Evolutionary conservation across 2,329 filamentous ascomycete genomes (phyloP).

Genomic region (Coniochaeta sp.): DNA sequence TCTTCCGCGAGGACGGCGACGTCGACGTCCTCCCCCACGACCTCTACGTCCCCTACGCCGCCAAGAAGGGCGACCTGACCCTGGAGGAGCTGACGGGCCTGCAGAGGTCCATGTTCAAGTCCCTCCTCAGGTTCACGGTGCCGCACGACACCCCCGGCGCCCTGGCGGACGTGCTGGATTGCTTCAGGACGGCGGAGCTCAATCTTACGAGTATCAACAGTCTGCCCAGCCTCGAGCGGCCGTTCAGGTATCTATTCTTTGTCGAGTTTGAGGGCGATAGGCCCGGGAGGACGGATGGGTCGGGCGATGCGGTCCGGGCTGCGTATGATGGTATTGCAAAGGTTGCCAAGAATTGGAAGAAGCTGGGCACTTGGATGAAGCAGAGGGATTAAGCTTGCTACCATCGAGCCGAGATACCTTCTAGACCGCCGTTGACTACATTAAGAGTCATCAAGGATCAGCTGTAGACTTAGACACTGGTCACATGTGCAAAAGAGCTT

Average conservation of each 20-base stretch:
- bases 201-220: slow-evolving; percentile 91
- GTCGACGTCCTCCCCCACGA: background rate
- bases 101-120: slow-evolving; percentile 42
- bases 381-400: slow-evolving; percentile 8
- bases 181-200: slow-evolving; percentile 64
- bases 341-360: slow-evolving; percentile 56
- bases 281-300: slow-evolving; percentile 29
- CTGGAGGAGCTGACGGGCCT: background rate
- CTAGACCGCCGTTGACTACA: background rate
- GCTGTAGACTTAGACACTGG: background rate
- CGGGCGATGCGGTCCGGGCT: slow-evolving; percentile 48
- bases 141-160: slow-evolving; percentile 73
- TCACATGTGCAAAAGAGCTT: background rate
- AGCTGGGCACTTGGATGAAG: slow-evolving; percentile 61
- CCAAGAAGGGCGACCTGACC: background rate
- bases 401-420: background rate
- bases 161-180: slow-evolving; percentile 69
- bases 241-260: slow-evolving; percentile 93
- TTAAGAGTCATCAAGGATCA: background rate
- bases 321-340: slow-evolving; percentile 51
- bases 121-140: slow-evolving; percentile 76
- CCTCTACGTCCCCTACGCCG: background rate
- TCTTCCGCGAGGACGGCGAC: slow-evolving; percentile 24
- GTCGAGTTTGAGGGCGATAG: slow-evolving; percentile 73
- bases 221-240: slow-evolving; percentile 62